Evolutionary conservation across 2,329 filamentous ascomycete species (phyloP), one percentile per base, ranked within the genome.

Genomic region (Cladosporium cucumerinum): DNA sequence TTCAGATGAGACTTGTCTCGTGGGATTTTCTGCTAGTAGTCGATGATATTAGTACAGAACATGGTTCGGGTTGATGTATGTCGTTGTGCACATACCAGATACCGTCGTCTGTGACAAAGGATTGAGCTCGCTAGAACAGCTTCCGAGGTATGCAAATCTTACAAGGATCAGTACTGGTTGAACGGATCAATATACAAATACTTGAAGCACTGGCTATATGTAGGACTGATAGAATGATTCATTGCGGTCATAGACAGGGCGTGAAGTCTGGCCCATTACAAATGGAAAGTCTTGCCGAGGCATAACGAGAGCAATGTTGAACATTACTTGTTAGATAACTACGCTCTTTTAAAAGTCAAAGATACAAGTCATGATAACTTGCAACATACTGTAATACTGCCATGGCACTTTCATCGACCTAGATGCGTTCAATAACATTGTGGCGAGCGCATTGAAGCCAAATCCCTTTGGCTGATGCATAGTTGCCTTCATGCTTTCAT

Each of bases 241-340:
- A 52, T 28, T 23, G 39, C n/a, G 39, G n/a, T 46, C 39, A 46
- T 46, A 21, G 51, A 32, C n/a, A 43, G 48, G 30, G 21, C 59
- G 46, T 61, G 30, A 61, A 61, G 59, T 61, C 32, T 23, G 7
- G 39, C 51, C 51, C 18, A 18, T 21, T 12, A 54, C 18, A n/a
- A 39, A 32, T 11, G 59, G 59, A 61, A 61, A 52, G 30, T 32
- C 59, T 54, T 61, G 32, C 59, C 59, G 59, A 61, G 59, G 59
- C 48, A 39, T 30, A 54, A 32, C 5, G 2, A 39, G 5, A 18
- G 39, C 18, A 10, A 46, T 21, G n/a, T 12, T 11, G 8, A 4
- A 43, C 18, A 43, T 43, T 12, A 10, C n/a, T 46, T 21, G 12
- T 21, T 12, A 21, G 18, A 21, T 21, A n/a, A 43, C 7, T 43